Evolutionary conservation across 2,329 filamentous ascomycete species (phyloP), one percentile per base, ranked within the genome.

Genomic region (Cylindrodendrum hubeiense): DNA sequence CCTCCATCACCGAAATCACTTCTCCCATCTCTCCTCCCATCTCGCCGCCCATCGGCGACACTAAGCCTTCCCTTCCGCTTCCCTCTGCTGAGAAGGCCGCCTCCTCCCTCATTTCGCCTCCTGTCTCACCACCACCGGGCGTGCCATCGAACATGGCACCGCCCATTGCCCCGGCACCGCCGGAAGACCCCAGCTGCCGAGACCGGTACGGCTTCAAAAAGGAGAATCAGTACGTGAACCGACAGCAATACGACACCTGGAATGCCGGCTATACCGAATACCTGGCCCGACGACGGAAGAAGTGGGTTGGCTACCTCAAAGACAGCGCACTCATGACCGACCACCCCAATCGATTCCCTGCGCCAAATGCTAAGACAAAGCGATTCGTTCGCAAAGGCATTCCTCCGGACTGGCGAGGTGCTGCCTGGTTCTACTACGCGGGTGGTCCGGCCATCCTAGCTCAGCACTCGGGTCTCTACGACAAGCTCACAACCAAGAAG

Each of bases 401-500:
- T 53, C 95, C 95, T 3, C 93, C 95, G 0, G 94, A 97, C 70
- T 97, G 94, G 90, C 89, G 95, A 74, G 95, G 95, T n/a, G 92
- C 93, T 6, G 95, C 95, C 49, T 98, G 95, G 95, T 98, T 97
- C 79, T 98, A 93, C 82, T 98, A 98, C 77, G 94, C 94, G 12
- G 94, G 94, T 21, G 95, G 95, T 1, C 94, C 94, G 24, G 89
- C 90, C 49, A 91, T 94, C 69, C 79, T 97, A 65, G 87, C 89
- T 55, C 91, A 93, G 74, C 88, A 97, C 72, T 87, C 89, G 5
- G 93, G 93, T 1, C 82, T 95, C 17, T 98, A 98, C 77, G 87
- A 90, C 56, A 85, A 89, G 56, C 82, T 97, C 41, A 83, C 96
- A 33, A 83, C 86, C 60, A 85, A 88, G 65, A 82, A 84, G 66